Evolutionary conservation across 2,329 filamentous ascomycete species (phyloP), one percentile per base, ranked within the genome.

Genomic region (Fusarium tupiense): DNA sequence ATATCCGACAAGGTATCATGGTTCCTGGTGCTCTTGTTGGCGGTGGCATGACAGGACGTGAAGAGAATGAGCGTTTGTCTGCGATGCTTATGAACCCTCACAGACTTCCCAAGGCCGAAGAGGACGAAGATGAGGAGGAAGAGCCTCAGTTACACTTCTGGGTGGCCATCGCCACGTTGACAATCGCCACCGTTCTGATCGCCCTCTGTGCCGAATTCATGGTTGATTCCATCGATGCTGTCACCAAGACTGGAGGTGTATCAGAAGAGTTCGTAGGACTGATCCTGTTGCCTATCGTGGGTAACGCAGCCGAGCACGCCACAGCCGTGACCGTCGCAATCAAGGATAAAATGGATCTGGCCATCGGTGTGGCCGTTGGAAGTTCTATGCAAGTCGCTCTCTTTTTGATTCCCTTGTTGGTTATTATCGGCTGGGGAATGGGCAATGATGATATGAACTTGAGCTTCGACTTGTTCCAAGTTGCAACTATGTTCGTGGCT

Each of bases 381-480:
- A 93, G 91, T 17, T 93, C 91, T 76, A 95, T 96, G 83, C 93
- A 95, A 82, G 94, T 95, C 54, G 90, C 93, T 3, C 87, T 95
- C 35, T 94, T 95, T 81, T 87, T 95, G 58, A 94, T 94, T 14
- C 93, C 93, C 0, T 84, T 95, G 17, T 88, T 95, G 38, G 92
- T 95, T 64, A 88, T 95, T 43, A 89, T 95, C 41, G 93, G 93
- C 62, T 96, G 93, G 93, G 91, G 90, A 72, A 91, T 95, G 88
- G 88, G 85, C 43, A 82, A 89, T 71, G 90, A 92, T 70, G 87
- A 90, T 3, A 96, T 96, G 94, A 94, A 91, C 26, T 88, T 97
- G 10, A 92, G 92, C 81, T 96, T 98, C 80, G 94, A 97, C 79
- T 91, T 91, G 2, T 98, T 98, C 86, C 94, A 98, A 84, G 91